Conservation (phyloP, 2,329 filamentous ascomycete genomes). For the Spiromastix sp. region DNA sequence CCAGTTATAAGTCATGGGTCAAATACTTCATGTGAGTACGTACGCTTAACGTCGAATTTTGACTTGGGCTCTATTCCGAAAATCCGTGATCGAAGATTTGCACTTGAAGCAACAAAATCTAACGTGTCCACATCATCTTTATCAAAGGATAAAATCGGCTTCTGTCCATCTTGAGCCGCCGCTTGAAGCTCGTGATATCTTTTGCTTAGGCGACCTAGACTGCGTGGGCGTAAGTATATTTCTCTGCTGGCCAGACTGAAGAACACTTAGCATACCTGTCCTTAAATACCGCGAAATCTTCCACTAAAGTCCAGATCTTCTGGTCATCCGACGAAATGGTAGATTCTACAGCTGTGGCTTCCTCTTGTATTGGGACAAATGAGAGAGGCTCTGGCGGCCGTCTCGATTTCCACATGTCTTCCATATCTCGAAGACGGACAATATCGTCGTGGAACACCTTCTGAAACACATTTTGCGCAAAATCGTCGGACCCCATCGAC, state of each 20-base stretch:
- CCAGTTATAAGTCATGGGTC: neutral
- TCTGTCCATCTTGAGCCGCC: slow-evolving; percentile 29
- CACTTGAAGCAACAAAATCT: slow-evolving; percentile 84
- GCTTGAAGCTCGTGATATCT: slow-evolving; percentile 58
- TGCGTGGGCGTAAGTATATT: slow-evolving; percentile 17
- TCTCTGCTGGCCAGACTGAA: neutral
- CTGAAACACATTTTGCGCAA: slow-evolving; percentile 72
- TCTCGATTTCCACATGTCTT: slow-evolving; percentile 91
- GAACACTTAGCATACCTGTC: slow-evolving; percentile 46
- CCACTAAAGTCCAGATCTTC: slow-evolving; percentile 64
- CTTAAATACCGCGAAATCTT: slow-evolving; percentile 78
- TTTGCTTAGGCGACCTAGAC: slow-evolving; percentile 64
- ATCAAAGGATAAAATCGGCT: slow-evolving; percentile 72
- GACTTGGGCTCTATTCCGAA: slow-evolving; percentile 84
- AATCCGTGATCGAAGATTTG: slow-evolving; percentile 79
- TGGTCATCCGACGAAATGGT: slow-evolving; percentile 59
- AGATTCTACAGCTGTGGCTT: slow-evolving; percentile 41
- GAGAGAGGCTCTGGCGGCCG: slow-evolving; percentile 62
- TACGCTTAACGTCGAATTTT: slow-evolving; percentile 85
- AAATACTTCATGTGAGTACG: slow-evolving; percentile 16
- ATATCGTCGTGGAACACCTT: slow-evolving; percentile 90
- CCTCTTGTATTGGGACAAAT: slow-evolving; percentile 51
- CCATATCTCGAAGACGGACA: slow-evolving; percentile 68
- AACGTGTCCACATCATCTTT: slow-evolving; percentile 94
- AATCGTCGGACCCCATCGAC: slow-evolving; percentile 67